A percentile compares a stretch with the other conserved stretches of the same genome.
Evolutionary conservation across 768 basidiomycete genomes (phyloP).

Genomic region (Mycena latifolia): DNA sequence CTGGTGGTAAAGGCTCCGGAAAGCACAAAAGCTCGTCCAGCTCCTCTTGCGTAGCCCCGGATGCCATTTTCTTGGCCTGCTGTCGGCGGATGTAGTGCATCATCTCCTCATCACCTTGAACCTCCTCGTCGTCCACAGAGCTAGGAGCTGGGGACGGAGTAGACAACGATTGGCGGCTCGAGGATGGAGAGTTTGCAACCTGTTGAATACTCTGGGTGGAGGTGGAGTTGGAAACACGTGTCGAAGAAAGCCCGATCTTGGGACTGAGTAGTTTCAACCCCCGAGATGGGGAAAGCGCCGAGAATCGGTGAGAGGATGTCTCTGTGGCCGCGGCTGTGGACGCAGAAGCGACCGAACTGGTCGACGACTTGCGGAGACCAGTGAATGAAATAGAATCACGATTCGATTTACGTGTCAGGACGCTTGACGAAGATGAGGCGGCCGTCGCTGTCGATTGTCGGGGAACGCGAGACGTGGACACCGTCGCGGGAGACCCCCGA

Average conservation of each 20-base stretch:
- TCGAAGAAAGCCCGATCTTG: conserved; percentile 73
- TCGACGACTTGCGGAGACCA: conserved; percentile 85
- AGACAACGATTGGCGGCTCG: conserved; percentile 80
- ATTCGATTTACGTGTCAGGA: conserved; percentile 72
- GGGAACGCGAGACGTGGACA: conserved; percentile 70
- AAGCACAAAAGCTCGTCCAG: conserved; percentile 91
- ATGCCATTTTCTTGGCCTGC: conserved; percentile 87
- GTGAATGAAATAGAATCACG: conserved; percentile 86
- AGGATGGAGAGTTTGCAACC: conserved; percentile 70
- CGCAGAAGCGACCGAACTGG: conserved; percentile 81
- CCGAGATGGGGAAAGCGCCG: conserved; percentile 88
- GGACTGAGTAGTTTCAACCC: conserved; percentile 85
- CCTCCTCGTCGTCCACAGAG: conserved; percentile 86
- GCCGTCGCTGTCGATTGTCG: conserved; percentile 70
- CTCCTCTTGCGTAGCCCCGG: conserved; percentile 87
- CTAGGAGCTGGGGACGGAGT: conserved; percentile 89
- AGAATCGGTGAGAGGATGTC: conserved; percentile 66
- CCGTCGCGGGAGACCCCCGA: conserved; percentile 71
- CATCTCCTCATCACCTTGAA: conserved; percentile 97
- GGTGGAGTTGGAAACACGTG: conserved; percentile 67
- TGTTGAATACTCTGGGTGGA: conserved; percentile 65
- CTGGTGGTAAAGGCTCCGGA: conserved; percentile 89
- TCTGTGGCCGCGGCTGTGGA: conserved; percentile 63
- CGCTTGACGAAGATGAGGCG: conserved; percentile 57
- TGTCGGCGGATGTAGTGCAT: conserved; percentile 91